Evolutionary conservation across 1,284 basidiomycete genomes (phyloP), one percentile per base, ranked within the genome.

Genomic region (Puccinia coronata): DNA sequence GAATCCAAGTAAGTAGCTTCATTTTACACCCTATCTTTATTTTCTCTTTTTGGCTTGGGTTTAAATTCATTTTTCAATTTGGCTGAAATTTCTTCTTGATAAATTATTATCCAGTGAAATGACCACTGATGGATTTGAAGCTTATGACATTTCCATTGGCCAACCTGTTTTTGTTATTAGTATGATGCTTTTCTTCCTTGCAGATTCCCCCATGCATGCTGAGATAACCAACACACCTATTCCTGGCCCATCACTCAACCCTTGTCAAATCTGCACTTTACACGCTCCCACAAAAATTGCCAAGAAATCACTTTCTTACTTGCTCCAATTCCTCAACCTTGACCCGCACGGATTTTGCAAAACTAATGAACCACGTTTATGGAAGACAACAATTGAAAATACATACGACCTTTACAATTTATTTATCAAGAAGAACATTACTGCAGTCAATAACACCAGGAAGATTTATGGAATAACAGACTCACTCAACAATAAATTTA

Each of bases 161-260:
- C 65, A 67, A 16, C 65, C 65, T n/a, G n/a, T n/a, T n/a, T n/a
- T n/a, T n/a, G n/a, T n/a, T n/a, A n/a, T n/a, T n/a, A n/a, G n/a
- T n/a, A 41, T 74, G 72, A 59, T 57, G 39, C 51, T 74, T 20
- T 75, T 53, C n/a, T 61, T 57, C 53, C 51, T 75, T 36, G 55
- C n/a, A 39, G 55, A 75, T 43, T 75, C 53, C 9, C 72, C 51
- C 4, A 51, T 51, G 49, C 49, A 51, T 51, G 49, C 49, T 20
- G 11, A 51, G 53, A 74, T 74, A 23, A 74, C 53, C 25, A 59
- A 57, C 57, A 74, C 36, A 51, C 28, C 36, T 1, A 41, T 39
- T 47, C 72, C 72, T n/a, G 72, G 53, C 0, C 25, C 51, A 6
- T 57, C 72, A 1, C 51, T 74, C 3, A 59, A 55, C 12, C 72